phyloP scores from a whole-genome alignment of 176 grass and related monocot species.

The Musa beccarii region DNA sequence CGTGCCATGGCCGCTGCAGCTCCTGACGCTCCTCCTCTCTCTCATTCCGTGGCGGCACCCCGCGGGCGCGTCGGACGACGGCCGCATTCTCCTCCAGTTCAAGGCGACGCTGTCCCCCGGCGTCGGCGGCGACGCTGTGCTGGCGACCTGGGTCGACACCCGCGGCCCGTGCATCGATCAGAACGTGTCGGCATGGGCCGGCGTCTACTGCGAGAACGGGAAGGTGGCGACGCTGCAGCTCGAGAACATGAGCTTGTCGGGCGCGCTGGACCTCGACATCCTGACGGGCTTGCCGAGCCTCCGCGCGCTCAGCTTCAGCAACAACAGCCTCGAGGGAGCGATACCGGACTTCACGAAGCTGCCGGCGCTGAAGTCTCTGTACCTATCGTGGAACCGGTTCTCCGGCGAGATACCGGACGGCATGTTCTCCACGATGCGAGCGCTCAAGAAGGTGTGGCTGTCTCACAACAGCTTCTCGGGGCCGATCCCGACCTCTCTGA shows the following conservation, averaged over 20 bases:
- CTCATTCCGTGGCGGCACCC: neutral
- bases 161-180: constrained; percentile 8
- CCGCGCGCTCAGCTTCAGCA: constrained; percentile 1
- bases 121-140: constrained; percentile 1
- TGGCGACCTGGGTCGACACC: constrained; percentile 15
- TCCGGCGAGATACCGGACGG: constrained; percentile 2
- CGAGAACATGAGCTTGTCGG: constrained; percentile 46
- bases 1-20: constrained; percentile 20
- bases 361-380: neutral
- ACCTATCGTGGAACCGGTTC: neutral
- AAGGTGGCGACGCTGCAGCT: constrained; percentile 36
- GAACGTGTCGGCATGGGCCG: constrained; percentile 7
- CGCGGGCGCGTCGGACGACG: constrained; percentile 18
- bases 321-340: neutral
- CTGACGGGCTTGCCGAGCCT: neutral
- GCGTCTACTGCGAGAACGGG: constrained; percentile 13
- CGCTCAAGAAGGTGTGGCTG: neutral
- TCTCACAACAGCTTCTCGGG: neutral
- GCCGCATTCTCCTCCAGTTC: constrained; percentile 28
- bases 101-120: constrained; percentile 9
- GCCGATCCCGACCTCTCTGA: neutral
- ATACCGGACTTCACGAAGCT: constrained; percentile 1
- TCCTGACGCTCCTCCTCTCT: constrained; percentile 20
- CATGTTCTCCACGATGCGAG: neutral
- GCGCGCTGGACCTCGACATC: constrained; percentile 24